phyloP scores from a whole-genome alignment of 768 basidiomycete species.

The Boletellus ananas region DNA sequence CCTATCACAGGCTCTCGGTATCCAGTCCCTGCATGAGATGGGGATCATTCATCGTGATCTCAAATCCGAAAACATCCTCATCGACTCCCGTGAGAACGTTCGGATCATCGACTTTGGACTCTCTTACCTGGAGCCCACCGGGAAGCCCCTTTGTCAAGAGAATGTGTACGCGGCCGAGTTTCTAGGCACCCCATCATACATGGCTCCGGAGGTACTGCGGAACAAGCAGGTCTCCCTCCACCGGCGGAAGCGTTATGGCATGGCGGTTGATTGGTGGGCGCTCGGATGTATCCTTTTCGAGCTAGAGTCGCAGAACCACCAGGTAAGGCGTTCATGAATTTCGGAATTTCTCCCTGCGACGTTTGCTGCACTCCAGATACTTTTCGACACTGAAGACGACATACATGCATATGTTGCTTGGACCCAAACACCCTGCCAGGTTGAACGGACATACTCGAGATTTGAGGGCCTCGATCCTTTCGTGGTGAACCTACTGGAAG shows the following conservation, averaged over 20 bases:
- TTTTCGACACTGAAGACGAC: slow-evolving; percentile 28
- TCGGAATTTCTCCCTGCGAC: neutral
- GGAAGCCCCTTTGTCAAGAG: slow-evolving; percentile 9
- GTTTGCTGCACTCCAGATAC: slow-evolving; percentile 19
- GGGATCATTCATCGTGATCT: slow-evolving; percentile 69
- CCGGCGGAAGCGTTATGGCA: slow-evolving; percentile 26
- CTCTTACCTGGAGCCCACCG: slow-evolving; percentile 20
- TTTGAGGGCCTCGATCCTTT: slow-evolving; percentile 21
- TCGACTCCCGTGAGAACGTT: slow-evolving; percentile 40
- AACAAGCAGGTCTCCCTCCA: slow-evolving; percentile 14
- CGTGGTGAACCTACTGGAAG: slow-evolving; percentile 28
- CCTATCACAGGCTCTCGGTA: slow-evolving; percentile 35
- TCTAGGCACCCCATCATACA: slow-evolving; percentile 35
- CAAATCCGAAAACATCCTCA: slow-evolving; percentile 68
- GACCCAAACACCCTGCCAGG: slow-evolving; percentile 2
- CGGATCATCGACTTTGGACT: slow-evolving; percentile 43
- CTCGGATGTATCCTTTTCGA: slow-evolving; percentile 41
- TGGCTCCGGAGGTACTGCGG: slow-evolving; percentile 41
- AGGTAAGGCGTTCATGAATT: slow-evolving; percentile 18
- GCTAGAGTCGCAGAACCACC: slow-evolving; percentile 27
- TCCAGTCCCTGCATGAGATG: slow-evolving; percentile 48
- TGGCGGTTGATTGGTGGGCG: slow-evolving; percentile 40
- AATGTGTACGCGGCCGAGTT: slow-evolving; percentile 24
- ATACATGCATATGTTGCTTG: slow-evolving; percentile 22
- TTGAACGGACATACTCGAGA: slow-evolving; percentile 20